Evolutionary conservation across 257 asterid genomes (phyloP).

Genomic region (Salvia splendens): DNA sequence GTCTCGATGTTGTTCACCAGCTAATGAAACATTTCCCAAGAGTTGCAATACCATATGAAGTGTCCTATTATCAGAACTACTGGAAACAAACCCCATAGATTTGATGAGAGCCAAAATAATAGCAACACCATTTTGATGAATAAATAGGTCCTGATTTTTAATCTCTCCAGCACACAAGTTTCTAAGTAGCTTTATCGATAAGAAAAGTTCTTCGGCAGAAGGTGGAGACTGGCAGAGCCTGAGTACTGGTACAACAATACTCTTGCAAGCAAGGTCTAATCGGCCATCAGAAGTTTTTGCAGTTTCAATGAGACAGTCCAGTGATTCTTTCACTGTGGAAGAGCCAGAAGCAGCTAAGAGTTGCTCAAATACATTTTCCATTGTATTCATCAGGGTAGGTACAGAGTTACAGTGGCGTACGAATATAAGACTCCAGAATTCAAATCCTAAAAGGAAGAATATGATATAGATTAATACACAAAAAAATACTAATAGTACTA

Average conservation of each 20-base stretch:
- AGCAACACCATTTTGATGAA: slow-evolving; percentile 59
- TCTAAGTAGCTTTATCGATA: slow-evolving; percentile 69
- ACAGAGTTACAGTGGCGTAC: neutral
- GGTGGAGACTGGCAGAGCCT: slow-evolving; percentile 54
- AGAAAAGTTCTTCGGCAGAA: slow-evolving; percentile 45
- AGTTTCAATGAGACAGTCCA: slow-evolving; percentile 50
- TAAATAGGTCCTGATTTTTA: slow-evolving; percentile 63
- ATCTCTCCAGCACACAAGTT: slow-evolving; percentile 87
- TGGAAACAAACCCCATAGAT: slow-evolving; percentile 39
- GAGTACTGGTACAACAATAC: slow-evolving; percentile 42
- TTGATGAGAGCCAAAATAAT: slow-evolving; percentile 43
- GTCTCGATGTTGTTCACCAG: slow-evolving; percentile 57
- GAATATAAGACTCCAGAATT: slow-evolving; percentile 1
- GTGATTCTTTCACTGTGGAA: slow-evolving; percentile 48
- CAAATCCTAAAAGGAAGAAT: slow-evolving; percentile 31
- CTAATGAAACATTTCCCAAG: slow-evolving; percentile 77
- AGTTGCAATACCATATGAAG: slow-evolving; percentile 67
- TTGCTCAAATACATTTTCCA: slow-evolving; percentile 33
- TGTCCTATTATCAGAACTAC: slow-evolving; percentile 44
- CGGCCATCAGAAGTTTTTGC: slow-evolving; percentile 68
- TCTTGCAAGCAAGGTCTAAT: slow-evolving; percentile 53
- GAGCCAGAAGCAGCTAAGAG: slow-evolving; percentile 46
- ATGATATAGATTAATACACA: slow-evolving; percentile 18
- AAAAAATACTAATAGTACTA: neutral
- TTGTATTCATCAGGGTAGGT: slow-evolving; percentile 37